phyloP scores from a whole-genome alignment of 371 early-diverging fungal species.

The Mortierella sp. region DNA sequence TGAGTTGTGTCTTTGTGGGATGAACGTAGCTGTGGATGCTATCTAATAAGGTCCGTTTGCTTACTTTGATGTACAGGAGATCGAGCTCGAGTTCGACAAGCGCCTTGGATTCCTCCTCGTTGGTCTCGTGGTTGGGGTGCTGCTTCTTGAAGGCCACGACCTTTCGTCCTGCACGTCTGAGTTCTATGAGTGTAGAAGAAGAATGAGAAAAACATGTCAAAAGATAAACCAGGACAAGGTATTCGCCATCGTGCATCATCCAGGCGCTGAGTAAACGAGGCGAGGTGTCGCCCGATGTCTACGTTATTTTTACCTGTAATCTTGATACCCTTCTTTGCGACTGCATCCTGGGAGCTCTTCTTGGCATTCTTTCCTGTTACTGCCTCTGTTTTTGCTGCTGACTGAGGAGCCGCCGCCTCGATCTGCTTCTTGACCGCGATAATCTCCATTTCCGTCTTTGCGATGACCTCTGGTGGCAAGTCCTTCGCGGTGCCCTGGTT shows the following conservation, averaged over 20 bases:
- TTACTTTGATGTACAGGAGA: constrained; percentile 51
- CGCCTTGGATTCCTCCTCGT: constrained; percentile 32
- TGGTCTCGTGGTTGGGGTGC: constrained; percentile 34
- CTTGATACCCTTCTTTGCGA: constrained; percentile 18
- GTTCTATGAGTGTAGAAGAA: constrained; percentile 15
- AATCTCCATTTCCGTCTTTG: constrained; percentile 35
- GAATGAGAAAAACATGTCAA: no score
- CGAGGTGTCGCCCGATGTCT: not conserved
- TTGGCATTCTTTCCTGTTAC: not conserved
- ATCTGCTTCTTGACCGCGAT: constrained; percentile 31
- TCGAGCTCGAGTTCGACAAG: constrained; percentile 41
- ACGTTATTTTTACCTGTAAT: constrained; percentile 28
- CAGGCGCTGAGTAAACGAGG: not conserved
- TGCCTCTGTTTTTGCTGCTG: not conserved
- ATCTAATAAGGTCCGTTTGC: not conserved
- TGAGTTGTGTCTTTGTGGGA: no score
- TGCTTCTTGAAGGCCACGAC: constrained; percentile 47
- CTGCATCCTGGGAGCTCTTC: not conserved
- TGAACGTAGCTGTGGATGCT: no score
- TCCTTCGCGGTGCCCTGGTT: constrained; percentile 27
- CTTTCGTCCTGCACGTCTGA: constrained; percentile 49
- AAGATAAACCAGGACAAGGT: not conserved
- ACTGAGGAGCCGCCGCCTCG: constrained; percentile 24
- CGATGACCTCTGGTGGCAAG: constrained; percentile 33
- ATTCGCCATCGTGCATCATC: not conserved